Base-by-base conservation (phyloP, 228 moss, liverwort and hornwort genomes). In the Sphagnum magellanicum region DNA sequence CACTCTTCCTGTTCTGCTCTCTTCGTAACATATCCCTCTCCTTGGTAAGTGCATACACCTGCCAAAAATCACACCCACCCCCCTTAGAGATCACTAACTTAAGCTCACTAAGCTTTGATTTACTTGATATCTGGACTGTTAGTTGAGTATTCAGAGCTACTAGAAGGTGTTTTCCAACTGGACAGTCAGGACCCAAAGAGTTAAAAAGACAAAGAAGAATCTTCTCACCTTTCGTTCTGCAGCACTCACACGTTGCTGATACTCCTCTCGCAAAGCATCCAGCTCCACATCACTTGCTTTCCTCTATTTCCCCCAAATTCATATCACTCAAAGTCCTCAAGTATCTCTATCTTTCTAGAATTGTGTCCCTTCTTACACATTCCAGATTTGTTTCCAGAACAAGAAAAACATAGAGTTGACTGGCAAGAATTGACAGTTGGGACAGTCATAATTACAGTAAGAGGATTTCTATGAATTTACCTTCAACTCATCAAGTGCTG, bases 21-120 rank as follows among this genome's bases (percentile, higher is more conserved):
- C 97, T 89, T 74, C 97, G 81, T 61, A 98, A 68, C 87, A 89
- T 90, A 81, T 98, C 97, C 78, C 93, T 91, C 81, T 98, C 98
- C 73, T 92, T 98, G 6, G 98, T 98, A 59, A 98, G 81, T 16
- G 90, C 82, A 80, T 98, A 98, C 16, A 93, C 97, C 97, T 97
- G 88, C 66, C 48, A 8, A 8, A 12, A 8, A 55, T 32, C 32
- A 32, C 32, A 32, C 32, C 32, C 32, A 32, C 32, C 32, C 32
- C 32, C 32, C 32, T 32, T 3, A 3, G 32, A 32, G 32, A 32
- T 32, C 32, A 32, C 32, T 32, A 32, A 32, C 32, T 32, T 32
- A 32, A 32, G 32, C 32, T 32, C 32, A 32, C 32, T 32, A 32
- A 32, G 32, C 32, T 32, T 32, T 32, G 32, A 32, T 32, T 32